These are phyloP conservation scores for Aegilops tauschii DNA, from an alignment of 176 grass and related monocot species.

Conservation along the genomic window DNA sequence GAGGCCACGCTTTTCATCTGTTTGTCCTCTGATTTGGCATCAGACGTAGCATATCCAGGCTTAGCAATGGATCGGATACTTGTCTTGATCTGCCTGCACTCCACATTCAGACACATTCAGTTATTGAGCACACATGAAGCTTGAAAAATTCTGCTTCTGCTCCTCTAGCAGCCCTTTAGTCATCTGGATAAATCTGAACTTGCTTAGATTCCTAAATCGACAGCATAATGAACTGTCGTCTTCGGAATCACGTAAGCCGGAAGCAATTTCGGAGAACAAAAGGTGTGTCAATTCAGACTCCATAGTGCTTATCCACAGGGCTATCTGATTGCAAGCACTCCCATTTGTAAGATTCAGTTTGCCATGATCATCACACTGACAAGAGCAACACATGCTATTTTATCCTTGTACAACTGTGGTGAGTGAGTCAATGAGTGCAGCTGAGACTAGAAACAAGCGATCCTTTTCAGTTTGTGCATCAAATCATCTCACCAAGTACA, in stretches of 20 bases:
- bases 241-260: slow-evolving; percentile 1
- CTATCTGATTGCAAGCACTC: slow-evolving; percentile 2
- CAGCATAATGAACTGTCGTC: not conserved
- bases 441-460: slow-evolving; percentile 4
- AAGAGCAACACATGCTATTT: slow-evolving; percentile 8
- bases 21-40: slow-evolving; percentile 27
- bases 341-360: slow-evolving; percentile 6
- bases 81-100: slow-evolving; percentile 10
- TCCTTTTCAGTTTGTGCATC: not conserved
- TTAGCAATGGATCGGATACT: slow-evolving; percentile 39
- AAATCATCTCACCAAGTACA: slow-evolving; percentile 8
- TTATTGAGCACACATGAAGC: not conserved
- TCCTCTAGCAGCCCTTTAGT: not conserved
- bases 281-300: slow-evolving; percentile 12
- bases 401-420: not conserved
- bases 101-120: not conserved
- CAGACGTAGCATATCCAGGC: slow-evolving; percentile 17
- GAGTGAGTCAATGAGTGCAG: slow-evolving; percentile 14
- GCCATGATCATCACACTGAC: slow-evolving; percentile 18
- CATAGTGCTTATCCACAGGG: slow-evolving; percentile 26
- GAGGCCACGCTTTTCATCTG: slow-evolving; percentile 40
- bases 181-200: slow-evolving; percentile 28
- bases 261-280: slow-evolving; percentile 7
- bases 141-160: not conserved
- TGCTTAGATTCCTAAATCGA: not conserved